Conservation (phyloP, 768 basidiomycete genomes). For the Kwoniella pini region DNA sequence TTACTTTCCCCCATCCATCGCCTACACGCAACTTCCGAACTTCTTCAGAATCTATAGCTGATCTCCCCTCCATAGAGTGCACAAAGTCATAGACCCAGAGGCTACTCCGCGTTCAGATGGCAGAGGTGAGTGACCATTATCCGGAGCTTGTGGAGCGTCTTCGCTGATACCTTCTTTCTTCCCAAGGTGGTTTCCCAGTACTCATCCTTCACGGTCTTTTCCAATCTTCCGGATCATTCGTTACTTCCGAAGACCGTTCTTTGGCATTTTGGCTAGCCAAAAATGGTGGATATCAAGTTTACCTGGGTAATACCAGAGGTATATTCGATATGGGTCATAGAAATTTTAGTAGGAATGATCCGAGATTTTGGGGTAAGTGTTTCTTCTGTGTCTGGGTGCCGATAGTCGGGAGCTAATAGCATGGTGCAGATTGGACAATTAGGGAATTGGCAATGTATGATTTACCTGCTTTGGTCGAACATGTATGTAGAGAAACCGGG, state of each 20-base stretch:
- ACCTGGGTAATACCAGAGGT: constrained; percentile 57
- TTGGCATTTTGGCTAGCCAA: constrained; percentile 61
- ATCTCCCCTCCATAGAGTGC: constrained; percentile 36
- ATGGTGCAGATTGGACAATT: constrained; percentile 58
- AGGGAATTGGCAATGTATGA: constrained; percentile 60
- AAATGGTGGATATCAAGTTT: constrained; percentile 59
- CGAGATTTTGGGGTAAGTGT: constrained; percentile 59
- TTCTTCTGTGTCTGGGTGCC: not conserved
- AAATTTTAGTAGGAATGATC: constrained; percentile 56
- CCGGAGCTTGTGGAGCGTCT: not conserved
- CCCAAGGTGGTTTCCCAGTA: constrained; percentile 58
- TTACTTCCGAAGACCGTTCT: constrained; percentile 60
- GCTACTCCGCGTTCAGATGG: constrained; percentile 47
- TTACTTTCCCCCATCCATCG: too few relatives aligned
- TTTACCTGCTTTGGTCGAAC: constrained; percentile 59
- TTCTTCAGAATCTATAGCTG: not conserved
- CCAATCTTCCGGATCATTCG: constrained; percentile 59
- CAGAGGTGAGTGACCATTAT: constrained; percentile 29
- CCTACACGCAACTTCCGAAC: too few relatives aligned
- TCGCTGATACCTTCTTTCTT: not conserved
- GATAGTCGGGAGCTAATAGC: not conserved
- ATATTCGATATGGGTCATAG: constrained; percentile 61
- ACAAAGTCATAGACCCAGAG: constrained; percentile 55
- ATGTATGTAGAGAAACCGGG: constrained; percentile 58
- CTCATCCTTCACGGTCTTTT: constrained; percentile 60